Evolutionary conservation across 495 filamentous ascomycete species (phyloP), one percentile per base, ranked within the genome.

Genomic region (Podospora pseudopauciseta): DNA sequence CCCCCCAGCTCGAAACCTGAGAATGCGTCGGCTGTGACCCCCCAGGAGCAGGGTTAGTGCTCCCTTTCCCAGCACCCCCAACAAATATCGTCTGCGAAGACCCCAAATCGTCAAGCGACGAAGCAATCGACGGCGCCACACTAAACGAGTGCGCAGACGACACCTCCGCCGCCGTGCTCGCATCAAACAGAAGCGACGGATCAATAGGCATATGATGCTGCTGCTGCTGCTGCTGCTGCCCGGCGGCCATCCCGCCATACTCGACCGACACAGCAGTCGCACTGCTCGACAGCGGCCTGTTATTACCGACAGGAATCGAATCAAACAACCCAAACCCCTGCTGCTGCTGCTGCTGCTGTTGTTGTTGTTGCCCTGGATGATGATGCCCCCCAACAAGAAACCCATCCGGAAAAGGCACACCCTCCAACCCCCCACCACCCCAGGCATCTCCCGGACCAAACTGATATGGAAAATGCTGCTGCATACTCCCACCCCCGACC

Each of bases 171-270:
- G 74, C 44, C 6, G 39, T 18, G 39, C 6, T 49, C 6, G 39
- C 13, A 26, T 75, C 76, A 13, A 71, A 67, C 49, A 76, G 63
- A 1, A 76, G 66, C 15, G 71, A 68, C 26, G 74, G 74, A 58
- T 76, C 76, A 39, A 76, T 72, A 30, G 74, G 71, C 32, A 77
- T 59, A 18, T 73, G 72, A 30, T 49, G 39, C 5, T 49, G 39
- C 5, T 49, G 39, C 20, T 20, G 20, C 20, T 20, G 20, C 20
- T 20, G 20, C 23, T 49, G 30, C 30, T 32, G 39, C 5, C 15
- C 2, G 39, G 63, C 62, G 11, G 62, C 65, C 19, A 73, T 27
- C 20, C 67, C 60, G 49, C 60, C 63, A 5, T 39, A 20, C 4
- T 63, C 61, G 6, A 39, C 28, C 5, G 61, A 28, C 3, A 65